Evolutionary conservation across 2,329 filamentous ascomycete genomes (phyloP).

Genomic region (Ophiostoma sp.): DNA sequence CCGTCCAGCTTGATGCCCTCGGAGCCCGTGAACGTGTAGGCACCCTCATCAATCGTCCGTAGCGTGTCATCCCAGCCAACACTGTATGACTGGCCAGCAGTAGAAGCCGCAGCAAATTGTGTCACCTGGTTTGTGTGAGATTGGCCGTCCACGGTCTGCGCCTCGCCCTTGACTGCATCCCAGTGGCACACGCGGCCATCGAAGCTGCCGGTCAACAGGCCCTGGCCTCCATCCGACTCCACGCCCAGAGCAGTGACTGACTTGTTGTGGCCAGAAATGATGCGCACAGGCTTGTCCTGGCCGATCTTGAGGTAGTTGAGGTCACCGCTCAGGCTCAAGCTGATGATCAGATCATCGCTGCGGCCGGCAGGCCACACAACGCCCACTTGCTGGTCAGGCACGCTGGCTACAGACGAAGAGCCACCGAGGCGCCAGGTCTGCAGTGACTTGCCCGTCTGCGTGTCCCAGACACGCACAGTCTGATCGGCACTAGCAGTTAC

Average conservation of each 20-base stretch:
- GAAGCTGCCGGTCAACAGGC: constrained; percentile 84
- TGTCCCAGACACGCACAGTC: constrained; percentile 92
- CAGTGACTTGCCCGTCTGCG: constrained; percentile 66
- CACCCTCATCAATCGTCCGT: constrained; percentile 67
- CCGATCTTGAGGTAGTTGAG: constrained; percentile 81
- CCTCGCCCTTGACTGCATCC: constrained; percentile 67
- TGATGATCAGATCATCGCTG: constrained; percentile 82
- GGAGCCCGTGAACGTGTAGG: constrained; percentile 68
- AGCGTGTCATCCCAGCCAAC: constrained; percentile 93
- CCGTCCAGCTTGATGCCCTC: constrained; percentile 58
- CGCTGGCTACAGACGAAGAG: constrained; percentile 58
- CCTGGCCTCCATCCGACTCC: constrained; percentile 50
- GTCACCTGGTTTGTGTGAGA: constrained; percentile 81
- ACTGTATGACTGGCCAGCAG: constrained; percentile 65
- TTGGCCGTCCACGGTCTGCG: constrained; percentile 69
- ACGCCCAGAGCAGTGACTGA: constrained; percentile 72
- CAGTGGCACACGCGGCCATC: constrained; percentile 83
- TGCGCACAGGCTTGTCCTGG: constrained; percentile 59
- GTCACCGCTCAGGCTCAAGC: constrained; percentile 79
- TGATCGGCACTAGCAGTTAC: constrained; percentile 92
- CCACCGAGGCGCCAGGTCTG: constrained; percentile 83
- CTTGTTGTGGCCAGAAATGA: constrained; percentile 86
- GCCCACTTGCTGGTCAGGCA: constrained; percentile 86
- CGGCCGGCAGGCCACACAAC: constrained; percentile 83
- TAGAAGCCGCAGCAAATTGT: constrained; percentile 61